Conservation (phyloP, 345 rosid genomes). For the Bruguiera parviflora region DNA sequence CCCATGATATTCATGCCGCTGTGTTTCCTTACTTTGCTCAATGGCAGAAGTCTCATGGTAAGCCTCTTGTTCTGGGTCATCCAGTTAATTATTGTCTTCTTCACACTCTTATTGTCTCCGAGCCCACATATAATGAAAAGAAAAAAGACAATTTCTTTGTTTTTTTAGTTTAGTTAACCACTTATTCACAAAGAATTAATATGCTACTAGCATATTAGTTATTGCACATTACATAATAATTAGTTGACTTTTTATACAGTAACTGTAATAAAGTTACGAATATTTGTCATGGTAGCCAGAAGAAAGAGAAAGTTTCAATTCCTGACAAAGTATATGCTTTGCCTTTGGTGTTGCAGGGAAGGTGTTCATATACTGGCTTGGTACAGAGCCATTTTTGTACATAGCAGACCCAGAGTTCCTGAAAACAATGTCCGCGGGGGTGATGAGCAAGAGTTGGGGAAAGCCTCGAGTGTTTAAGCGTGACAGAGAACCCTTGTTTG, state of each 20-base stretch:
- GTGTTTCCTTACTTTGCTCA: constrained; percentile 73
- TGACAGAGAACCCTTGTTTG: constrained; percentile 92
- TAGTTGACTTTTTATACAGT: no score
- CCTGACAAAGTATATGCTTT: not conserved
- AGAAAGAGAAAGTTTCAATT: no score
- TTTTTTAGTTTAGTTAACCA: no score
- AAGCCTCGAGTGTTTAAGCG: constrained; percentile 74
- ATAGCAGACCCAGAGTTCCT: constrained; percentile 89
- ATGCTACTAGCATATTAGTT: no score
- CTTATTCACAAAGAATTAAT: no score
- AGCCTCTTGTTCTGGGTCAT: constrained; percentile 9
- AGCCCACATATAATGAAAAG: no score
- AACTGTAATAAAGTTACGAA: not conserved
- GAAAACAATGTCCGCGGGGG: constrained; percentile 65
- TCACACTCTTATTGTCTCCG: not conserved
- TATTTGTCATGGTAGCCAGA: not conserved
- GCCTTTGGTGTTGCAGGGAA: constrained; percentile 53
- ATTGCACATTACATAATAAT: no score
- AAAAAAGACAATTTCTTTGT: no score
- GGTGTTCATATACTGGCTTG: constrained; percentile 89
- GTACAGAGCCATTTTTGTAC: constrained; percentile 86
- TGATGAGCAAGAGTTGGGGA: constrained; percentile 93
- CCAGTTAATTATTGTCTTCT: constrained; percentile 12
- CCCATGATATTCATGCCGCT: constrained; percentile 74
- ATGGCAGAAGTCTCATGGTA: constrained; percentile 83